Evolutionary conservation across 208 protist species (phyloP).

Genomic region (Naegleria lovaniensis): DNA sequence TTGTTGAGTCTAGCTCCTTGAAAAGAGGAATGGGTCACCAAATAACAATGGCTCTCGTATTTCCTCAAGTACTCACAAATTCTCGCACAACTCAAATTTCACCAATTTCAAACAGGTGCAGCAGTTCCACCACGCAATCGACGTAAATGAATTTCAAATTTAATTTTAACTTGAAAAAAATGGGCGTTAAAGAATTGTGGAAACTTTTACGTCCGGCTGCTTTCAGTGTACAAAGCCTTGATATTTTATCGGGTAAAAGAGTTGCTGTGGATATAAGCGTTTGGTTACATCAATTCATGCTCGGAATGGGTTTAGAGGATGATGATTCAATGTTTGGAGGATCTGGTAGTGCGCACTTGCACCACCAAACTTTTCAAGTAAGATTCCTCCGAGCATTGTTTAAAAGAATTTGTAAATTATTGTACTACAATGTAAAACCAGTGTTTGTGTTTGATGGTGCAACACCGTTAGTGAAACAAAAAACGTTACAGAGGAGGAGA

Average conservation of each 20-base stretch:
- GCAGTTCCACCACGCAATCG: too few relatives aligned
- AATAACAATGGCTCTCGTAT: too few relatives aligned
- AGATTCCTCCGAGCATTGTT: constrained; percentile 25
- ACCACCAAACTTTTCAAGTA: background rate
- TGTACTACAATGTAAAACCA: constrained; percentile 35
- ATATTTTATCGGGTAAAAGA: constrained; percentile 25
- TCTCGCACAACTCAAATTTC: too few relatives aligned
- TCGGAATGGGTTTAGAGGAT: background rate
- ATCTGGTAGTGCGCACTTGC: background rate
- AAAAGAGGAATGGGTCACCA: too few relatives aligned
- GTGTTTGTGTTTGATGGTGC: constrained; percentile 40
- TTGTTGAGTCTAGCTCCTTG: too few relatives aligned
- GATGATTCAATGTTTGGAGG: background rate
- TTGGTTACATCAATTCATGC: constrained; percentile 35
- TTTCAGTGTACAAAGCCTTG: background rate
- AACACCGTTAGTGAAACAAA: constrained; percentile 33
- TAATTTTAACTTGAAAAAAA: background rate
- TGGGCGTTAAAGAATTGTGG: constrained; percentile 38
- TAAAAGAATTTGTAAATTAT: constrained; percentile 33
- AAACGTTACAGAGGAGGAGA: constrained; percentile 19
- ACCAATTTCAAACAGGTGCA: too few relatives aligned
- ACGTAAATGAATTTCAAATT: too few relatives aligned
- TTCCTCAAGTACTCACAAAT: too few relatives aligned
- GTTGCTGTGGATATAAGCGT: constrained; percentile 37
- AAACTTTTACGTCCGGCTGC: constrained; percentile 8